phyloP scores from a whole-genome alignment of 2,329 filamentous ascomycete species.

The Ophiostoma australiae region DNA sequence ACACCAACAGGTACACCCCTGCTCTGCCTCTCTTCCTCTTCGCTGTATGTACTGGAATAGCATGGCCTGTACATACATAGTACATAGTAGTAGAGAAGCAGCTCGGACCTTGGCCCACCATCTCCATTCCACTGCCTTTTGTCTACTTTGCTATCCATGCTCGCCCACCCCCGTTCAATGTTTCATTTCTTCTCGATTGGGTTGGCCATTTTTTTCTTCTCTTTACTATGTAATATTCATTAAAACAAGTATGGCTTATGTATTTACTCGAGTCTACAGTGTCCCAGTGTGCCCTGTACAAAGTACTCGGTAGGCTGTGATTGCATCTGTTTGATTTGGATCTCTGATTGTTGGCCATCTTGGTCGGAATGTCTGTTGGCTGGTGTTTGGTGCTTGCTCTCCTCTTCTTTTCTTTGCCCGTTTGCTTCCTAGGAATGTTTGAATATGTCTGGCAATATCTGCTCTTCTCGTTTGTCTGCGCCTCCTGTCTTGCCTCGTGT shows the following conservation, averaged over 20 bases:
- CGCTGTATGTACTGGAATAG: background rate
- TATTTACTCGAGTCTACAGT: background rate
- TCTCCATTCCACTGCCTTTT: constrained; percentile 3
- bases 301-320: too few species aligned
- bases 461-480: constrained; percentile 9
- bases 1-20: constrained; percentile 7
- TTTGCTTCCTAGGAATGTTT: background rate
- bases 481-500: constrained; percentile 16
- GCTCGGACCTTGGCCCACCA: constrained; percentile 10
- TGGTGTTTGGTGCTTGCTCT: background rate
- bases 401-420: background rate
- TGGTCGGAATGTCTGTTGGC: background rate
- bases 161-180: constrained; percentile 3
- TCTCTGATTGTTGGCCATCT: background rate
- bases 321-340: background rate
- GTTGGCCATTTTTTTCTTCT: background rate
- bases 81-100: background rate
- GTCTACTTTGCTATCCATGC: constrained; percentile 2
- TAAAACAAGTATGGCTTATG: background rate
- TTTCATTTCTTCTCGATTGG: constrained; percentile 11
- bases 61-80: background rate
- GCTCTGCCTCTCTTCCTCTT: background rate
- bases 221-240: background rate
- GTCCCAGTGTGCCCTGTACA: background rate
- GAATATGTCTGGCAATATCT: background rate